A percentile compares a stretch with the other conserved stretches of the same genome.
phyloP scores from a whole-genome alignment of 345 rosid genomes.

The Physaria fendleri region DNA sequence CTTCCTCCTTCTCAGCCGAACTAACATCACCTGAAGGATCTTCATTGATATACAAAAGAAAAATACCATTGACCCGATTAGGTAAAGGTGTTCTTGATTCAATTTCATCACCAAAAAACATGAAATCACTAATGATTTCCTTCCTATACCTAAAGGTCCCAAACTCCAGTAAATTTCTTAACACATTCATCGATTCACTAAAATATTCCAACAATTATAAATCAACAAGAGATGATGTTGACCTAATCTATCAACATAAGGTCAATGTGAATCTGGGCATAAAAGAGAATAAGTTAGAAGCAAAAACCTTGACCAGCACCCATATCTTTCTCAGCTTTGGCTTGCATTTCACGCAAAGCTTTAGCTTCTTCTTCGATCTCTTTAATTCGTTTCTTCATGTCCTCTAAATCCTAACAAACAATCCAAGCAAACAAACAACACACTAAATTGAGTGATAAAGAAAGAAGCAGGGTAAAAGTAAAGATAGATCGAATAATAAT shows the following conservation, averaged over 20 bases:
- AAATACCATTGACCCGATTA: constrained; percentile 4
- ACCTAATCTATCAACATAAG: not conserved
- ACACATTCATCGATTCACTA: not conserved
- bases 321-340: constrained; percentile 99
- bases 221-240: not conserved
- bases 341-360: constrained; percentile 98
- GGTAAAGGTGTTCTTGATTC: not conserved
- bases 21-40: constrained; percentile 66
- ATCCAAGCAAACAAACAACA: not conserved
- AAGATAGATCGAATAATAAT: constrained; percentile 2
- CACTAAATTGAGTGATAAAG: not conserved
- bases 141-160: not conserved
- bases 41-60: constrained; percentile 32
- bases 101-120: not conserved
- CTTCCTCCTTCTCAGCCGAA: constrained; percentile 94
- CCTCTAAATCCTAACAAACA: constrained; percentile 74
- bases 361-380: constrained; percentile 98
- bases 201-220: not conserved
- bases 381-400: constrained; percentile 90
- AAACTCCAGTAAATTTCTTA: not conserved
- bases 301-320: constrained; percentile 78
- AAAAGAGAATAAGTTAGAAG: not conserved
- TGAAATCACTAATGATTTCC: not conserved
- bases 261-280: not conserved
- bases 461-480: not conserved